Evolutionary conservation across 1,284 basidiomycete species (phyloP).

Genomic region (Xerocomus nothofagi): DNA sequence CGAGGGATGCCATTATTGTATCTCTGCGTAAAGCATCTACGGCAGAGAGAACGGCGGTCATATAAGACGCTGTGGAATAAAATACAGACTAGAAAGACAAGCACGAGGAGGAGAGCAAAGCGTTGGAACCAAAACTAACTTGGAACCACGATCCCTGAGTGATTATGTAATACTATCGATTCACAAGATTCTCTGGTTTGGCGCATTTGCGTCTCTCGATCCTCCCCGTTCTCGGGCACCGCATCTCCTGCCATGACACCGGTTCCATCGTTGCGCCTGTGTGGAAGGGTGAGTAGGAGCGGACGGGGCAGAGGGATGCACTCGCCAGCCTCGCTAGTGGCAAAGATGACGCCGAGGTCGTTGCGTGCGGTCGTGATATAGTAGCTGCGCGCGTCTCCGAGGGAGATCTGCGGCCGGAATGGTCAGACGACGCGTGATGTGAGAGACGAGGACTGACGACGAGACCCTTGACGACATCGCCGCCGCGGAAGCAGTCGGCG

Average conservation of each 20-base stretch:
- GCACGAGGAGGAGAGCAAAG: slow-evolving; percentile 6
- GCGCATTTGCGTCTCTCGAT: slow-evolving; percentile 88
- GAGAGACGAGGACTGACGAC: slow-evolving; percentile 64
- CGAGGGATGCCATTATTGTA: slow-evolving; percentile 54
- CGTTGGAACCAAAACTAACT: slow-evolving; percentile 16
- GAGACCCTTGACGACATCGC: slow-evolving; percentile 91
- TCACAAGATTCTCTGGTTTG: slow-evolving; percentile 71
- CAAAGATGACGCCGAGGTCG: slow-evolving; percentile 90
- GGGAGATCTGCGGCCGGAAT: slow-evolving; percentile 64
- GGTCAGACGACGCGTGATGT: slow-evolving; percentile 1
- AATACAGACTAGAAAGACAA: slow-evolving; percentile 29
- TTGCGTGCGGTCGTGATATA: slow-evolving; percentile 94
- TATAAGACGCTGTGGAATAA: slow-evolving; percentile 32
- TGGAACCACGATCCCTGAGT: slow-evolving; percentile 18
- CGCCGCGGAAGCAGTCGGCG: slow-evolving; percentile 92
- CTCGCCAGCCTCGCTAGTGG: slow-evolving; percentile 77
- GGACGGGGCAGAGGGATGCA: slow-evolving; percentile 1
- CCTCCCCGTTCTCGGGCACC: slow-evolving; percentile 78
- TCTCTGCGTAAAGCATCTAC: slow-evolving; percentile 59
- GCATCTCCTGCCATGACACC: slow-evolving; percentile 91
- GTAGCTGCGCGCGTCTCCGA: slow-evolving; percentile 92
- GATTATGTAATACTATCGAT: slow-evolving; percentile 24
- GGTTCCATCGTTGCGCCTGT: slow-evolving; percentile 79
- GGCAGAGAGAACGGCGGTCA: slow-evolving; percentile 67
- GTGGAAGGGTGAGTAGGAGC: neutral